phyloP scores from a whole-genome alignment of 139 green algal genomes.

The Tetraselmis chui region DNA sequence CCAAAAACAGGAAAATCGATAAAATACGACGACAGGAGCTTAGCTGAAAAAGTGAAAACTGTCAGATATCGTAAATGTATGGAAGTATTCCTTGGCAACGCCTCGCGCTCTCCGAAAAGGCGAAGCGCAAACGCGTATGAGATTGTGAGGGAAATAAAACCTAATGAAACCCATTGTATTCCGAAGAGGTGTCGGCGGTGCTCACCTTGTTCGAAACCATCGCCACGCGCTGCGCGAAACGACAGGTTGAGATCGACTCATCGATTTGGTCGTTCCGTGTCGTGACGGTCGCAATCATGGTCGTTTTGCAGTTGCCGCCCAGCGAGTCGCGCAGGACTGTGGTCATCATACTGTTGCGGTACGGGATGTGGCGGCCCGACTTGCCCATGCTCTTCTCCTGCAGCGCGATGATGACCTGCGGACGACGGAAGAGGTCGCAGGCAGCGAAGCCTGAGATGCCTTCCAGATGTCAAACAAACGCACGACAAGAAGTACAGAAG shows the following conservation, averaged over 20 bases:
- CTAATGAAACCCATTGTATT: no score
- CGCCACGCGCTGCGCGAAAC: conserved; percentile 86
- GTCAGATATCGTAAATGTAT: no score
- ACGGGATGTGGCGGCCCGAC: conserved; percentile 67
- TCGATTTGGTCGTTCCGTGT: conserved; percentile 43
- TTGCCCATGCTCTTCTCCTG: conserved; percentile 63
- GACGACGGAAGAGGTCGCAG: neutral
- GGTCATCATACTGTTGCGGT: conserved; percentile 88
- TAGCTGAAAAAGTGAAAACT: no score
- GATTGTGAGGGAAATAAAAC: no score
- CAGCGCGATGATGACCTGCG: conserved; percentile 47
- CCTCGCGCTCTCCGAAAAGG: no score
- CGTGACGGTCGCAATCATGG: conserved; percentile 65
- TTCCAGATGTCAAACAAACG: no score
- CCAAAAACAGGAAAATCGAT: no score
- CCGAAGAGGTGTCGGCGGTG: no score
- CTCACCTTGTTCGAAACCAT: conserved; percentile 71
- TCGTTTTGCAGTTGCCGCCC: conserved; percentile 80
- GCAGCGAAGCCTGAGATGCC: neutral
- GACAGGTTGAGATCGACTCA: conserved; percentile 86
- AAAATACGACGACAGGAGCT: no score
- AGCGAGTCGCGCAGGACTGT: conserved; percentile 67
- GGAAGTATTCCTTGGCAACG: no score
- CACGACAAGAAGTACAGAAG: no score
- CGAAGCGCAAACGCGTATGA: no score